Evolutionary conservation across 345 rosid species (phyloP).

Genomic region (Cardiospermum halicacabum): DNA sequence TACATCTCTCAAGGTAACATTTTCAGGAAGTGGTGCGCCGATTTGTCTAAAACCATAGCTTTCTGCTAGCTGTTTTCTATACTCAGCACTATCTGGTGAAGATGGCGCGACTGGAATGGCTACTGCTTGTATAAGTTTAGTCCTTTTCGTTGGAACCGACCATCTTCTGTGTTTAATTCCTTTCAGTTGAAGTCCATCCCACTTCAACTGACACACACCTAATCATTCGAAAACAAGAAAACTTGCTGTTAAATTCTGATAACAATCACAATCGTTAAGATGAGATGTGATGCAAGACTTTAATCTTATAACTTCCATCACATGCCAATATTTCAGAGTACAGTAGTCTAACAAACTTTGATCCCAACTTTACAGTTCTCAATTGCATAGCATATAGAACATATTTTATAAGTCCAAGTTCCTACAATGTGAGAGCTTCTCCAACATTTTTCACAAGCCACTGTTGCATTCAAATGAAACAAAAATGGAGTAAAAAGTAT

Average conservation of each 20-base stretch:
- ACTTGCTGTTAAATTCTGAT: slow-evolving; percentile 9
- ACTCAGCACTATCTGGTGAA: slow-evolving; percentile 50
- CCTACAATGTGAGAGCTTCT: too few species aligned
- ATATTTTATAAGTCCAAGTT: too few species aligned
- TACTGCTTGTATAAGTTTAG: slow-evolving; percentile 48
- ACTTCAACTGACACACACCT: slow-evolving; percentile 46
- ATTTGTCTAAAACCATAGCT: slow-evolving; percentile 79
- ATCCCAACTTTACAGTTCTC: too few species aligned
- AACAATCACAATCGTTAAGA: not conserved
- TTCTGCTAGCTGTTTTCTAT: slow-evolving; percentile 63
- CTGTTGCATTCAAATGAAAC: too few species aligned
- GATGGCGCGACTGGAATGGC: slow-evolving; percentile 60
- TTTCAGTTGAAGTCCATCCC: slow-evolving; percentile 37
- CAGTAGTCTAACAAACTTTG: too few species aligned
- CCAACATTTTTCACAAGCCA: too few species aligned
- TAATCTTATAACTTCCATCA: not conserved
- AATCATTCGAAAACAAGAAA: slow-evolving; percentile 27
- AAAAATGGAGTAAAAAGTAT: too few species aligned
- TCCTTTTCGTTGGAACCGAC: slow-evolving; percentile 28
- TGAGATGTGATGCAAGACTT: not conserved
- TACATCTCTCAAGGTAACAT: slow-evolving; percentile 67
- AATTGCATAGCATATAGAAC: too few species aligned
- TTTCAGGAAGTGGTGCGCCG: slow-evolving; percentile 82
- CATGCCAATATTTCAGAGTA: too few species aligned
- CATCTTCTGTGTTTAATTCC: slow-evolving; percentile 27